phyloP scores from a whole-genome alignment of 306 rosid species.

The Gastrolobium bilobum region DNA sequence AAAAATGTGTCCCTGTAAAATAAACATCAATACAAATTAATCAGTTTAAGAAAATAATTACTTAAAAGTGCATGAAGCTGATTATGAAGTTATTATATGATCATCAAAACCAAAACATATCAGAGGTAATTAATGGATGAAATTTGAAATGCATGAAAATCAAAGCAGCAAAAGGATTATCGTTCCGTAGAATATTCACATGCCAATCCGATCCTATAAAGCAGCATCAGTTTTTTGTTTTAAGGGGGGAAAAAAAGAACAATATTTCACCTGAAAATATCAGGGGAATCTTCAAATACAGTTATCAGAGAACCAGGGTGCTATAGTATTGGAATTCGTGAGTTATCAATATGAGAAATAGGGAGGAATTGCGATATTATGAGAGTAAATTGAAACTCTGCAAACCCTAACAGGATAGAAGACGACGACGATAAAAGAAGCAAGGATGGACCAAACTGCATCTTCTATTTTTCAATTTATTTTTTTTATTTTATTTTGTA shows the following conservation, averaged over 20 bases:
- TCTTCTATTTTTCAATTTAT: neutral
- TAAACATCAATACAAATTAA: conserved; percentile 10
- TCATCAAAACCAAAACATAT: conserved; percentile 31
- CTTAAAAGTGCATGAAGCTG: neutral
- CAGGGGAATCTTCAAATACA: conserved; percentile 35
- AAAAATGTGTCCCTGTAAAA: conserved; percentile 35
- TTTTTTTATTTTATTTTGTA: no score
- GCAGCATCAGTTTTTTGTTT: neutral
- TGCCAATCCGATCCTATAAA: neutral
- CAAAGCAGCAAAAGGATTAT: neutral
- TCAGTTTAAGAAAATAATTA: neutral
- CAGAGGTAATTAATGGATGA: neutral
- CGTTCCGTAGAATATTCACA: neutral
- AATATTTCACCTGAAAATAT: conserved; percentile 48
- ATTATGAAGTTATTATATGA: neutral
- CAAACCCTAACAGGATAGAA: conserved; percentile 47
- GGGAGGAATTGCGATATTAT: neutral
- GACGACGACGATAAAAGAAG: conserved; percentile 16
- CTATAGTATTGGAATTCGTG: neutral
- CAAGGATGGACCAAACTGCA: conserved; percentile 20
- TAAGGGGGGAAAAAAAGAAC: neutral
- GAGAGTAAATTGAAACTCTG: conserved; percentile 39
- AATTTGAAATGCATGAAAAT: conserved; percentile 11
- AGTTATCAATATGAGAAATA: neutral
- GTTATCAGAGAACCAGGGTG: neutral